Conservation (phyloP, 2,329 filamentous ascomycete species). For the Clonostachys byssicola region DNA sequence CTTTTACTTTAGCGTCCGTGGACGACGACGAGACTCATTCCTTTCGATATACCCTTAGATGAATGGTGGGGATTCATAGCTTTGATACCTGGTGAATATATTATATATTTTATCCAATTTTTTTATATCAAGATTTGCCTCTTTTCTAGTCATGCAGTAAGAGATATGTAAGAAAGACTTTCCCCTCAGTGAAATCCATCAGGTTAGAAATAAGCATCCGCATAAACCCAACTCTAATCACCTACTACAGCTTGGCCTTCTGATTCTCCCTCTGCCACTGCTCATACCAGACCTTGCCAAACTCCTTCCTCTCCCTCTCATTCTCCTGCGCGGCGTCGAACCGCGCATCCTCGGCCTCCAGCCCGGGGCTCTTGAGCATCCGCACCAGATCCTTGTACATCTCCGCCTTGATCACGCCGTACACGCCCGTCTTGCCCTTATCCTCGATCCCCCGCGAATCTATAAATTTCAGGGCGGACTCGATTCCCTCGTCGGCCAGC, state of each 20-base stretch:
- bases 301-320: conserved; percentile 36
- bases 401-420: conserved; percentile 69
- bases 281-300: conserved; percentile 39
- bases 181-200: no score
- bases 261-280: conserved; percentile 40
- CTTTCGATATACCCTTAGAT: not conserved
- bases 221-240: not conserved
- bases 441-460: conserved; percentile 51
- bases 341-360: conserved; percentile 44
- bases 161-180: no score
- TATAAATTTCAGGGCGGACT: conserved; percentile 49
- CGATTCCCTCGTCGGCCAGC: conserved; percentile 49
- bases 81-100: not conserved
- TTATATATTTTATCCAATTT: not conserved
- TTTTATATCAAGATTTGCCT: no score
- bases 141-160: no score
- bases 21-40: not conserved
- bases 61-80: not conserved
- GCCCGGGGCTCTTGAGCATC: conserved; percentile 47
- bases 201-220: no score
- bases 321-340: conserved; percentile 33
- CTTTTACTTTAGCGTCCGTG: not conserved
- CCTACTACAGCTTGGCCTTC: conserved; percentile 27
- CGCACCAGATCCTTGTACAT: conserved; percentile 66
- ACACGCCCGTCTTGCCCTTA: conserved; percentile 63